These are phyloP conservation scores for Melocanna baccifera DNA, from an alignment of 176 grass and related monocot genomes.

Conservation along the genomic window DNA sequence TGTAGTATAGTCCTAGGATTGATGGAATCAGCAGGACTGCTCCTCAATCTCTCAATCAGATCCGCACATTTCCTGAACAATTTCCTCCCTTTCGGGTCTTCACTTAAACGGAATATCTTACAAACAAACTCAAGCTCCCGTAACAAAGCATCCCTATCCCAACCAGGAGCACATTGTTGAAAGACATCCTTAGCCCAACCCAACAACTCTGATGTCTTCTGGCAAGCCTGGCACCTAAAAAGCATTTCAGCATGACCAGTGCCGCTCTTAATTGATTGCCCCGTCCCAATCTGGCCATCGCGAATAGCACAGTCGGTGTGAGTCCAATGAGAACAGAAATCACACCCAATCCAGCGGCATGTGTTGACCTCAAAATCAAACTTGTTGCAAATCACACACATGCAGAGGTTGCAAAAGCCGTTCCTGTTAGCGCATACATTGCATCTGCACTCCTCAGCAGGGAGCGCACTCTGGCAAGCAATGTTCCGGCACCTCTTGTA, in stretches of 20 bases:
- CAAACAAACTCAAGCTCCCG: constrained; percentile 88
- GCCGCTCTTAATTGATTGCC: constrained; percentile 61
- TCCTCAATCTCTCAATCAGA: constrained; percentile 77
- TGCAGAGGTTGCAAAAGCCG: constrained; percentile 96
- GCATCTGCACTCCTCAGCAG: constrained; percentile 89
- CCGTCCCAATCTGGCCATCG: constrained; percentile 67
- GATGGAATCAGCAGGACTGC: constrained; percentile 52
- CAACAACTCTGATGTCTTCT: constrained; percentile 79
- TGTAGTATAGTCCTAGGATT: constrained; percentile 72
- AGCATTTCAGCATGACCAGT: constrained; percentile 76
- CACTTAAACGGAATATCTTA: constrained; percentile 87
- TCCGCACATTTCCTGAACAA: constrained; percentile 68
- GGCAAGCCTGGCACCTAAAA: constrained; percentile 90
- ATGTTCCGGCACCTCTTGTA: constrained; percentile 99
- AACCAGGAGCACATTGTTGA: constrained; percentile 85
- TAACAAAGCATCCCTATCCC: constrained; percentile 76
- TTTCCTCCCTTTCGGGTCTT: constrained; percentile 75
- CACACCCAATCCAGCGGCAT: constrained; percentile 97
- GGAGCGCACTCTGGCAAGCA: constrained; percentile 84
- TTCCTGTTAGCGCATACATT: constrained; percentile 70
- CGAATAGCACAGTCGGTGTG: constrained; percentile 93
- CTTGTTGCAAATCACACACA: constrained; percentile 99
- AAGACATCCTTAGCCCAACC: constrained; percentile 99
- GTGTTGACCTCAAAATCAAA: constrained; percentile 99
- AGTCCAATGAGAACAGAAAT: constrained; percentile 95